A percentile compares a stretch with the other conserved stretches of the same genome.
These are phyloP conservation scores for Umbelopsis sp. DNA, from an alignment of 192 early-diverging fungal species.

Conservation along the genomic window DNA sequence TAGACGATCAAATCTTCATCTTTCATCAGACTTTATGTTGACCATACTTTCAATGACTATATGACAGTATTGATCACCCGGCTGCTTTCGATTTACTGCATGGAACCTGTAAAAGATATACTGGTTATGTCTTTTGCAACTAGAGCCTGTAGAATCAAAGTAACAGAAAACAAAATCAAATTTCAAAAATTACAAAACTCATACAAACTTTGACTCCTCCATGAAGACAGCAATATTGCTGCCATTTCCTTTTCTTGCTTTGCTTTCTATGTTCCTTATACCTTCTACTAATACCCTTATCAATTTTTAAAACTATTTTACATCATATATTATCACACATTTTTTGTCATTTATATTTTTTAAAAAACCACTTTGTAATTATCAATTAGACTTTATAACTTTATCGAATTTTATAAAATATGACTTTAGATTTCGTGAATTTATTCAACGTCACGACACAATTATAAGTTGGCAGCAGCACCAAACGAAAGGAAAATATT, in stretches of 20 bases:
- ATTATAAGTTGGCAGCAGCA: no score
- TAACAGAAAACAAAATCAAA: neutral
- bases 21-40: neutral
- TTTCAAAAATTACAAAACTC: neutral
- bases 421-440: no score
- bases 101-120: slow-evolving; percentile 5
- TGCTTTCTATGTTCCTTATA: slow-evolving; percentile 3
- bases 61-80: neutral
- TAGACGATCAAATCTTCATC: neutral
- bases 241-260: neutral
- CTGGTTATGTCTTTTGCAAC: neutral
- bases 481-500: no score
- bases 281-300: slow-evolving; percentile 13
- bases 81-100: neutral
- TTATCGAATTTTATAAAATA: no score
- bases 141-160: neutral
- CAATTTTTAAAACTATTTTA: neutral
- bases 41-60: neutral
- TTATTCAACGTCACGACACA: no score
- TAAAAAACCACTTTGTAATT: no score
- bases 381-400: no score
- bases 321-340: neutral
- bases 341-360: no score
- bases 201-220: neutral
- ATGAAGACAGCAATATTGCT: neutral